Percentiles rank a stretch among this genome's conserved stretches.
phyloP scores from a whole-genome alignment of 2,329 filamentous ascomycete species.

The Parasarocladium wereldwijsianum region DNA sequence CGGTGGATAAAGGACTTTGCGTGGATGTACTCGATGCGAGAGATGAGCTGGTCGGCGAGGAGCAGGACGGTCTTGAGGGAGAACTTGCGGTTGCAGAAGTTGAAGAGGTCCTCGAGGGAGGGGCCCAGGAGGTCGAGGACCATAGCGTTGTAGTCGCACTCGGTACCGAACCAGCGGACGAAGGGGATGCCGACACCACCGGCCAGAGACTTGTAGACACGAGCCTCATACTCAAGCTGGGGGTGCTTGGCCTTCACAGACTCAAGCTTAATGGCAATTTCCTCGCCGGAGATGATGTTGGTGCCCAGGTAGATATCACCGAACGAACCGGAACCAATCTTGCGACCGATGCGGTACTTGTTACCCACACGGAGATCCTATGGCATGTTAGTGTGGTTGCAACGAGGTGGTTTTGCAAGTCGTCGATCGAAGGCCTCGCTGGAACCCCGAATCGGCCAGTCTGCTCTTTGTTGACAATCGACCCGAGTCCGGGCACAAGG shows the following conservation, averaged over 20 bases:
- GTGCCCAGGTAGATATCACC: constrained; percentile 98
- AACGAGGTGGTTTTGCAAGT: too few species aligned
- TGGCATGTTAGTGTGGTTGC: too few species aligned
- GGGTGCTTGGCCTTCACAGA: constrained; percentile 99
- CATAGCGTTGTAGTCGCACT: constrained; percentile 99
- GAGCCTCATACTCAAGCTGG: constrained; percentile 95
- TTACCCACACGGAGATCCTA: constrained; percentile 98
- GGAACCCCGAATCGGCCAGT: too few species aligned
- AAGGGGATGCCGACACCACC: constrained; percentile 97
- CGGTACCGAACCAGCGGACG: constrained; percentile 97
- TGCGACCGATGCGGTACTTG: constrained; percentile 98
- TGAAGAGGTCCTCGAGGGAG: constrained; percentile 95
- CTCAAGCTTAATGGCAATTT: constrained; percentile 99
- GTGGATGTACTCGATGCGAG: constrained; percentile 98
- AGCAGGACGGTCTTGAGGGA: constrained; percentile 96
- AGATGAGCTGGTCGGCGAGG: constrained; percentile 94
- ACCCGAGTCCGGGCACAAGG: too few species aligned
- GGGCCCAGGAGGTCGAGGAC: constrained; percentile 93
- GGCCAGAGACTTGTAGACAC: constrained; percentile 79
- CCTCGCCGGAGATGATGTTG: constrained; percentile 98
- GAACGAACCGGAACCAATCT: constrained; percentile 95
- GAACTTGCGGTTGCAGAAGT: constrained; percentile 99
- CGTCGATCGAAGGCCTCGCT: too few species aligned
- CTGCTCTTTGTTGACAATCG: too few species aligned
- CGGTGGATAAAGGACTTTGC: constrained; percentile 99